Evolutionary conservation across 805 yeast genomes (phyloP).

Genomic region (Clavispora fructus): DNA sequence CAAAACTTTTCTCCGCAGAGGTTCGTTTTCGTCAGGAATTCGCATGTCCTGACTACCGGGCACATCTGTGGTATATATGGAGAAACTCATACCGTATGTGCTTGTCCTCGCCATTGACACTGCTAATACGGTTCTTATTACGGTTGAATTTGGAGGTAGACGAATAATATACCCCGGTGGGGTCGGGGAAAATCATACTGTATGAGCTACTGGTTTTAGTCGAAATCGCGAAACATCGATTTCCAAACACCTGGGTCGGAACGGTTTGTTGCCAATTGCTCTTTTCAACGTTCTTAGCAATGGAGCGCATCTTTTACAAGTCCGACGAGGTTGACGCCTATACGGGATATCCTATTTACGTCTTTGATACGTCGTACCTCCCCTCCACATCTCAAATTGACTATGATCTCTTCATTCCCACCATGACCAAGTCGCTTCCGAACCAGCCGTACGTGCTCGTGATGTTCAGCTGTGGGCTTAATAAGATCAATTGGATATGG

Average conservation of each 20-base stretch:
- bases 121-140: too few species aligned
- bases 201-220: not conserved
- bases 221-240: not conserved
- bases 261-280: not conserved
- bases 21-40: too few species aligned
- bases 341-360: slow-evolving; percentile 61
- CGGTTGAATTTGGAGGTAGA: too few species aligned
- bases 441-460: slow-evolving; percentile 57
- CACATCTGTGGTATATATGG: too few species aligned
- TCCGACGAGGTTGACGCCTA: slow-evolving; percentile 62
- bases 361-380: slow-evolving; percentile 76
- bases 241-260: not conserved
- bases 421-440: slow-evolving; percentile 56
- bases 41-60: too few species aligned
- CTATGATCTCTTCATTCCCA: slow-evolving; percentile 51
- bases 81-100: too few species aligned
- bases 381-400: slow-evolving; percentile 50
- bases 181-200: not conserved
- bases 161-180: too few species aligned
- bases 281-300: slow-evolving; percentile 3
- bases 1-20: too few species aligned
- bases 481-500: slow-evolving; percentile 62
- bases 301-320: slow-evolving; percentile 49
- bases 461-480: slow-evolving; percentile 80
- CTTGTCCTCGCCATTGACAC: too few species aligned